phyloP scores from a whole-genome alignment of 495 filamentous ascomycete species.

The Aspergillus sclerotioniger region DNA sequence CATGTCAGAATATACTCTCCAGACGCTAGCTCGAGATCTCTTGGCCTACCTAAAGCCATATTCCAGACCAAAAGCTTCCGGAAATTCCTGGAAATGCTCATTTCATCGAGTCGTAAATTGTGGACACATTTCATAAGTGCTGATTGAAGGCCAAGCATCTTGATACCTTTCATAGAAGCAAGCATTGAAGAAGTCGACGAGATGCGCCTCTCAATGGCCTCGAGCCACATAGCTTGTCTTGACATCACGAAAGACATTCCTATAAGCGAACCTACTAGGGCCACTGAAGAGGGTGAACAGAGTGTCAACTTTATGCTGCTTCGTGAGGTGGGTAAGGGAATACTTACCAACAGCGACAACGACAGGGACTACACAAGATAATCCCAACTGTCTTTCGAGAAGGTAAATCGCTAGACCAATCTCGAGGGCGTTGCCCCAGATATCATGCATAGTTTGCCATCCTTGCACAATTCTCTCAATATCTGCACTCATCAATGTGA shows the following conservation, averaged over 20 bases:
- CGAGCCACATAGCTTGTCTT: slow-evolving; percentile 44
- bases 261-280: slow-evolving; percentile 38
- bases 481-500: slow-evolving; percentile 66
- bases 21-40: neutral
- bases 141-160: slow-evolving; percentile 57
- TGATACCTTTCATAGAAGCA: slow-evolving; percentile 56
- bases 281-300: slow-evolving; percentile 19
- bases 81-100: slow-evolving; percentile 54
- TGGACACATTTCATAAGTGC: slow-evolving; percentile 44
- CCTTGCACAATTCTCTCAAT: slow-evolving; percentile 52
- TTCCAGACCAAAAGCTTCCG: slow-evolving; percentile 54
- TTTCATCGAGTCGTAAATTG: slow-evolving; percentile 53
- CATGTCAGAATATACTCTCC: neutral
- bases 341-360: slow-evolving; percentile 46
- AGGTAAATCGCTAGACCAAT: slow-evolving; percentile 59
- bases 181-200: slow-evolving; percentile 49
- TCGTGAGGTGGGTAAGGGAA: slow-evolving; percentile 19
- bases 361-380: slow-evolving; percentile 51
- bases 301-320: neutral
- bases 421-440: slow-evolving; percentile 59
- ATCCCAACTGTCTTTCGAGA: slow-evolving; percentile 55
- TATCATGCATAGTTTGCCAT: slow-evolving; percentile 51
- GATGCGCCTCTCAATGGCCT: slow-evolving; percentile 53
- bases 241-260: slow-evolving; percentile 26
- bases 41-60: slow-evolving; percentile 45